Conservation (phyloP, 1,284 basidiomycete species). For the Tranzscheliella williamsii region DNA sequence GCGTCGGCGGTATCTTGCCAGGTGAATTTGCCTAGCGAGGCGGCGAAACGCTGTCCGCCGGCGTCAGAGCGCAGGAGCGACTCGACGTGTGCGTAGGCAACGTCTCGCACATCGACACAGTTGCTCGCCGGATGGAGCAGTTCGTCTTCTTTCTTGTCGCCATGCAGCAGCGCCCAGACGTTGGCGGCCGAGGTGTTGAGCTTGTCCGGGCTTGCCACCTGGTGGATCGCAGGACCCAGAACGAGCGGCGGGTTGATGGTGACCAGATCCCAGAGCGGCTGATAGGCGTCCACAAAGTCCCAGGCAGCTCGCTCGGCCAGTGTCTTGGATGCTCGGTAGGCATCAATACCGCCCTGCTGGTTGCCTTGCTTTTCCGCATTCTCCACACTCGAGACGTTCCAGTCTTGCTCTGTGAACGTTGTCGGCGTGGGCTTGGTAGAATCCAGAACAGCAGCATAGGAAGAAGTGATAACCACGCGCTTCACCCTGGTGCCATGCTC, state of each 20-base stretch:
- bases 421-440: conserved; percentile 34
- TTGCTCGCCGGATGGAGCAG: conserved; percentile 56
- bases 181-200: conserved; percentile 67
- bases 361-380: conserved; percentile 53
- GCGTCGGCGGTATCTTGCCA: conserved; percentile 44
- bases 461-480: conserved; percentile 72
- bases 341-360: conserved; percentile 62
- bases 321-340: conserved; percentile 67
- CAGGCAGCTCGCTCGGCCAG: conserved; percentile 69
- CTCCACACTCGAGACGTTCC: conserved; percentile 70
- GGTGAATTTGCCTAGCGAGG: conserved; percentile 39
- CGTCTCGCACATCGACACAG: conserved; percentile 71
- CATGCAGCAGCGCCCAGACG: conserved; percentile 62
- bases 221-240: conserved; percentile 66
- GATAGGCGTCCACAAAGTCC: conserved; percentile 52
- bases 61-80: conserved; percentile 68
- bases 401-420: conserved; percentile 65
- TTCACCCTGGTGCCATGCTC: conserved; percentile 66
- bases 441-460: conserved; percentile 66
- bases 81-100: conserved; percentile 68
- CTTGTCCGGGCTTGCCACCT: conserved; percentile 63
- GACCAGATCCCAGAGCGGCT: conserved; percentile 37
- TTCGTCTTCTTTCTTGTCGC: conserved; percentile 60
- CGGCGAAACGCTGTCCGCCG: conserved; percentile 67
- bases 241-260: conserved; percentile 49